A percentile compares a stretch with the other conserved stretches of the same genome.
Evolutionary conservation across 2,329 filamentous ascomycete genomes (phyloP).

Genomic region (Knoxdaviesia capensis): DNA sequence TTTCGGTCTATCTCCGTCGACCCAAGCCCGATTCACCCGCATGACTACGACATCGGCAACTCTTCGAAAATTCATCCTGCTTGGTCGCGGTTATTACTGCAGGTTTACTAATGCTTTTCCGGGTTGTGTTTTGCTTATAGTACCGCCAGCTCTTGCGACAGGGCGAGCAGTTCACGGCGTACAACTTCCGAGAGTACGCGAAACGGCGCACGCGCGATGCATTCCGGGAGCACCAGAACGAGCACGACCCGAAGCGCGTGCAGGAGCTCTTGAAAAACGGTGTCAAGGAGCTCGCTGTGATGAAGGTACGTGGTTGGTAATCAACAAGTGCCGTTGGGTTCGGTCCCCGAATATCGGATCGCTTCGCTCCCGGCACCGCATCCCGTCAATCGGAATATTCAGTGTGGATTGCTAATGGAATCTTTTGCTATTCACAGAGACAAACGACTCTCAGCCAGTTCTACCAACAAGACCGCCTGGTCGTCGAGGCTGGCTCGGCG

Average conservation of each 20-base stretch:
- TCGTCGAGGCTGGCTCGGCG: slow-evolving; percentile 41
- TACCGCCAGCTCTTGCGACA: slow-evolving; percentile 85
- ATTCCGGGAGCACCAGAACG: slow-evolving; percentile 60
- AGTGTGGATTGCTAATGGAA: no score
- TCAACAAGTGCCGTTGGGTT: neutral
- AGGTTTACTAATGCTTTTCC: no score
- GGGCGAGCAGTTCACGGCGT: slow-evolving; percentile 69
- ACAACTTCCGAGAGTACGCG: slow-evolving; percentile 97
- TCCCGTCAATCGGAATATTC: no score
- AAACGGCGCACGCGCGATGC: slow-evolving; percentile 76
- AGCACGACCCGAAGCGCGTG: slow-evolving; percentile 54
- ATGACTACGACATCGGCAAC: neutral
- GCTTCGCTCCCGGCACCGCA: no score
- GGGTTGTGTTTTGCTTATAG: slow-evolving; percentile 20
- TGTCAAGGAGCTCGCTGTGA: slow-evolving; percentile 62
- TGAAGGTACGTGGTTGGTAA: slow-evolving; percentile 50
- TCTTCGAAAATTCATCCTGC: slow-evolving; percentile 2
- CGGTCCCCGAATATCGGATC: no score
- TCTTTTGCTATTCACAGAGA: slow-evolving; percentile 33
- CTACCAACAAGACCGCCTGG: slow-evolving; percentile 76
- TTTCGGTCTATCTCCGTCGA: no score
- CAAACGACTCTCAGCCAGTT: slow-evolving; percentile 93
- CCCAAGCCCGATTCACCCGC: no score
- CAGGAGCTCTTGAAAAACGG: slow-evolving; percentile 85
- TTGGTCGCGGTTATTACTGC: no score